These are phyloP conservation scores for Ophiostoma pallidulum DNA, from an alignment of 2,329 filamentous ascomycete species.

Conservation along the genomic window DNA sequence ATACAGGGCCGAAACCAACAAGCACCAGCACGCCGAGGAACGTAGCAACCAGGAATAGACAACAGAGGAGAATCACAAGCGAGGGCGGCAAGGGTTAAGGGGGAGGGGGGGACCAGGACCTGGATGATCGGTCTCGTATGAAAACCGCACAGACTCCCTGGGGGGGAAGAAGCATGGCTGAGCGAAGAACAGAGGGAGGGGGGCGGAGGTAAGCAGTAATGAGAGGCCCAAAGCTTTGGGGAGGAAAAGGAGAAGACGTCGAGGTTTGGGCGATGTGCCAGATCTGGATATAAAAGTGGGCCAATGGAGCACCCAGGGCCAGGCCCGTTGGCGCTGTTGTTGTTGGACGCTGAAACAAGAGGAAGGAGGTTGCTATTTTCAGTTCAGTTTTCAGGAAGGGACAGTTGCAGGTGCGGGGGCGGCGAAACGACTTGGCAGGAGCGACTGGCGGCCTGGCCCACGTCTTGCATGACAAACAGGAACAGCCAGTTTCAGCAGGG, in stretches of 20 bases:
- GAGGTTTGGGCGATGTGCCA: too few relatives aligned
- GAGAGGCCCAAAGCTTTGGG: too few relatives aligned
- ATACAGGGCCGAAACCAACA: too few relatives aligned
- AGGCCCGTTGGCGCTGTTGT: neutral
- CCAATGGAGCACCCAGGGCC: neutral
- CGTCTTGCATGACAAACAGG: conserved; percentile 2
- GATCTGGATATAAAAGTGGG: too few relatives aligned
- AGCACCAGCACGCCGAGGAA: too few relatives aligned
- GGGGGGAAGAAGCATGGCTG: neutral
- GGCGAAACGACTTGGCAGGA: neutral
- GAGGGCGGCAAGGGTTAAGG: neutral
- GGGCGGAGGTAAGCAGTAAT: neutral
- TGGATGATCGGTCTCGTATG: neutral
- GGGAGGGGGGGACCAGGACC: neutral
- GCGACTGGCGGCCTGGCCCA: neutral
- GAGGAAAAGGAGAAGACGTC: neutral
- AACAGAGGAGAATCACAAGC: neutral
- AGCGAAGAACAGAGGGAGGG: neutral
- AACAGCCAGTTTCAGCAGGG: neutral
- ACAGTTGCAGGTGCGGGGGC: too few relatives aligned
- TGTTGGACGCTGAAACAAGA: conserved; percentile 5
- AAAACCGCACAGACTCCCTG: neutral
- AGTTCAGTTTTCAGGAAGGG: too few relatives aligned
- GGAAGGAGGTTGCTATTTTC: conserved; percentile 2
- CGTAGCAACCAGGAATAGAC: too few relatives aligned